Evolutionary conservation across 345 rosid species (phyloP), one percentile per base, ranked within the genome.

Genomic region (Rhodamnia argentea): DNA sequence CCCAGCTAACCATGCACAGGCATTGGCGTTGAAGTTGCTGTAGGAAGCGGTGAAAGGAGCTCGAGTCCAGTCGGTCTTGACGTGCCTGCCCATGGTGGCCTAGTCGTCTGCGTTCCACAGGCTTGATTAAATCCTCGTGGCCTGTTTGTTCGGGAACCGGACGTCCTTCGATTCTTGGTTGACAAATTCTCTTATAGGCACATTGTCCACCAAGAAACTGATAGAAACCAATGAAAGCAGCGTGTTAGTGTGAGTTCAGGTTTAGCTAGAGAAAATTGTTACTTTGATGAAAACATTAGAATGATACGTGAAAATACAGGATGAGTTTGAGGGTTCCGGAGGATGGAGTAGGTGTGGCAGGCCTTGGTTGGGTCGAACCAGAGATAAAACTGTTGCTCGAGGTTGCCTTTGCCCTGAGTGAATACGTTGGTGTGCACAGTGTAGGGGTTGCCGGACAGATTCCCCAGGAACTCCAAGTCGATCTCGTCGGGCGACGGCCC

Each of bases 401-500:
- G 88, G 89, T 92, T 89, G 22, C 96, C 95, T 88, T 92, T 92
- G 27, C 95, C 96, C 84, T 90, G 88, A 10, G 89, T 87, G 84
- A 88, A 92, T 40, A 94, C 90, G 85, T 93, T 93, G 58, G 96
- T 93, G 85, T 93, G 94, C 51, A 93, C 88, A 54, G 89, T 91
- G 90, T 92, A 93, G 84, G 94, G 95, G 58, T 92, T 92, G 37
- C 95, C 95, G 62, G 92, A 90, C 86, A 85, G 84, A 82, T 92
- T 94, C 7, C 96, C 96, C 2, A 92, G 86, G 86, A 94, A 94
- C 90, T 92, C 95, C 42, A 91, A 92, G 53, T 92, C 96, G 8
- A 94, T 92, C 88, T 94, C 95, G 86, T 94, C 95, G 91, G 93
- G 92, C 32, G 90, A 75, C 26, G 93, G 87, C 87, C 95, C 96